Evolutionary conservation across 371 early-diverging fungal species (phyloP).

Genomic region (Mucor indicus): DNA sequence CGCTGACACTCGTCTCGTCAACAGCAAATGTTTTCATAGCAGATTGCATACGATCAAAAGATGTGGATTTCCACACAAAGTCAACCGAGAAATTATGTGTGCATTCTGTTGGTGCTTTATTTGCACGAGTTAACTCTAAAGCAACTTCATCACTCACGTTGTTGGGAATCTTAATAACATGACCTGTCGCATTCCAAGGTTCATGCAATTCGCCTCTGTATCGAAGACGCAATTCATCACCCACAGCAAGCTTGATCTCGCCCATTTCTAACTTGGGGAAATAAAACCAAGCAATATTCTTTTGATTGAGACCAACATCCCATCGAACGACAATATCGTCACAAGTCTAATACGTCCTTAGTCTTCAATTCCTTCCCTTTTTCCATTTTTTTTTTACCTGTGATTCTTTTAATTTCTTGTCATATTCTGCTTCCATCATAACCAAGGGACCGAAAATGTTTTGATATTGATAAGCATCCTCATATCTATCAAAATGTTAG

Average conservation of each 20-base stretch:
- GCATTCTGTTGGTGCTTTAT: conserved; percentile 78
- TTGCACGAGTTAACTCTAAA: conserved; percentile 70
- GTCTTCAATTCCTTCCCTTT: background rate
- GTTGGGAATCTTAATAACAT: conserved; percentile 95
- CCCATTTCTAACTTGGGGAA: conserved; percentile 91
- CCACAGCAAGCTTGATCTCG: conserved; percentile 92
- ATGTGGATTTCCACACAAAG: conserved; percentile 98
- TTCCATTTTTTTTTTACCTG: conserved; percentile 50
- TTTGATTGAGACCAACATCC: conserved; percentile 95
- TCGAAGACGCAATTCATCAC: conserved; percentile 91
- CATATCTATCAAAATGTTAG: conserved; percentile 80
- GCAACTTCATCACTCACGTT: conserved; percentile 93
- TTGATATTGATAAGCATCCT: conserved; percentile 97
- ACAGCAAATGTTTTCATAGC: conserved; percentile 96
- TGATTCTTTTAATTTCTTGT: conserved; percentile 91
- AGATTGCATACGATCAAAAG: conserved; percentile 95
- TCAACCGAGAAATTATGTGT: conserved; percentile 97
- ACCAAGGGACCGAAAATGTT: conserved; percentile 95
- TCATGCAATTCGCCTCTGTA: conserved; percentile 87
- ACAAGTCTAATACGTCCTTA: conserved; percentile 60
- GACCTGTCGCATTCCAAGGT: conserved; percentile 87
- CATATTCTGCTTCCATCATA: conserved; percentile 96
- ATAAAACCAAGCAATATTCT: conserved; percentile 90
- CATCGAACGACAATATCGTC: conserved; percentile 94
- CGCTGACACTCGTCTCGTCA: conserved; percentile 91